Evolutionary conservation across 2,329 filamentous ascomycete genomes (phyloP).

Genomic region (Davidsoniella australis): DNA sequence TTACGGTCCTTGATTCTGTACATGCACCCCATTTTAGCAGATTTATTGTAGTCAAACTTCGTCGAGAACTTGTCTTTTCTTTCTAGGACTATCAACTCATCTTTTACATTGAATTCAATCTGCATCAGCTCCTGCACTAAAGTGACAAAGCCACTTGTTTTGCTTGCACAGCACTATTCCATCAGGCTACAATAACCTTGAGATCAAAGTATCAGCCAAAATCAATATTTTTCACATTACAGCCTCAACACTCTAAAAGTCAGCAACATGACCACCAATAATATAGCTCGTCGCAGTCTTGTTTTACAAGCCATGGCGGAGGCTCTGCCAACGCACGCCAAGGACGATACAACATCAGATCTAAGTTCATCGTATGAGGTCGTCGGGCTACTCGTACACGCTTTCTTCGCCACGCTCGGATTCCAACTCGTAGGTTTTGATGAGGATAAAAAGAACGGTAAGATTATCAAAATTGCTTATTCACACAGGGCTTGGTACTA

Average conservation of each 20-base stretch:
- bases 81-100: too few species aligned
- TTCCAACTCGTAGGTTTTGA: slow-evolving; percentile 72
- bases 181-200: background rate
- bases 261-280: slow-evolving; percentile 12
- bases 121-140: background rate
- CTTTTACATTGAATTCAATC: too few species aligned
- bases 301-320: slow-evolving; percentile 41
- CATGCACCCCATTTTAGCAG: too few species aligned
- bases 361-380: slow-evolving; percentile 63
- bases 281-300: slow-evolving; percentile 26
- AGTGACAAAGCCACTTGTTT: background rate
- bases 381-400: slow-evolving; percentile 68
- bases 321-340: slow-evolving; percentile 36
- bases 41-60: too few species aligned
- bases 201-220: background rate
- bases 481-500: background rate
- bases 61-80: too few species aligned
- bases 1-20: too few species aligned
- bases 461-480: background rate
- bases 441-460: slow-evolving; percentile 62
- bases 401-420: slow-evolving; percentile 61
- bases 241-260: too few species aligned
- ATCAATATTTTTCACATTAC: too few species aligned
- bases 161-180: background rate
- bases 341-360: slow-evolving; percentile 38